Conservation (phyloP, 2,329 filamentous ascomycete species). For the Dactylonectria estremocensis region DNA sequence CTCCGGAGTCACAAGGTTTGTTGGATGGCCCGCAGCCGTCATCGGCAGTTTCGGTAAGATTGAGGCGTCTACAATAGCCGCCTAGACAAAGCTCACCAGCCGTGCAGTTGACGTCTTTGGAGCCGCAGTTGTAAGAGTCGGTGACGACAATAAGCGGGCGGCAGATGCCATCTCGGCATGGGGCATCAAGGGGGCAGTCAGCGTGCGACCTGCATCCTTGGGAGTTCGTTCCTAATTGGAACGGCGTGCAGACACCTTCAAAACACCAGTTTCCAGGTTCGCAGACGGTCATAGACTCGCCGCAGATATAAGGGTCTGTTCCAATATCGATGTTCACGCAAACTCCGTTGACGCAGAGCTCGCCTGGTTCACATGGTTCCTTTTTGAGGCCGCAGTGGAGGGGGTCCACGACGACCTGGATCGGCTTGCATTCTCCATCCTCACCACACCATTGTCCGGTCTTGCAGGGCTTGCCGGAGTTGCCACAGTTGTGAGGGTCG, state of each 20-base stretch:
- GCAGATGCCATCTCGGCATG: constrained; percentile 25
- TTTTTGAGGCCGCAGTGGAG: constrained; percentile 21
- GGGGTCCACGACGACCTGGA: constrained; percentile 31
- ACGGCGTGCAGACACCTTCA: constrained; percentile 27
- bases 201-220: constrained; percentile 17
- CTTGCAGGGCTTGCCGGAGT: constrained; percentile 21
- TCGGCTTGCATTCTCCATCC: constrained; percentile 30
- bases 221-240: constrained; percentile 28
- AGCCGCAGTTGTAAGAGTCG: constrained; percentile 30
- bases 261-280: constrained; percentile 34
- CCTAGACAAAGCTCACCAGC: constrained; percentile 28
- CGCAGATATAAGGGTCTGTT: constrained; percentile 26
- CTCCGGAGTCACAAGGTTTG: constrained; percentile 28
- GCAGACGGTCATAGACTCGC: constrained; percentile 14
- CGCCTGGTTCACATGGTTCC: constrained; percentile 23
- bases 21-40: constrained; percentile 22
- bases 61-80: constrained; percentile 25
- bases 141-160: constrained; percentile 26
- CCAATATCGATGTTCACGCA: constrained; percentile 34
- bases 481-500: constrained; percentile 26
- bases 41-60: constrained; percentile 21
- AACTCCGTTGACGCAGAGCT: constrained; percentile 31
- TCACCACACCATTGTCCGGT: constrained; percentile 32
- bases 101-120: constrained; percentile 20
- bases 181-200: constrained; percentile 22